Evolutionary conservation across 1,139 yeast genomes (phyloP), one percentile per base, ranked within the genome.

Genomic region (Kurtzmaniella quercitrusa): DNA sequence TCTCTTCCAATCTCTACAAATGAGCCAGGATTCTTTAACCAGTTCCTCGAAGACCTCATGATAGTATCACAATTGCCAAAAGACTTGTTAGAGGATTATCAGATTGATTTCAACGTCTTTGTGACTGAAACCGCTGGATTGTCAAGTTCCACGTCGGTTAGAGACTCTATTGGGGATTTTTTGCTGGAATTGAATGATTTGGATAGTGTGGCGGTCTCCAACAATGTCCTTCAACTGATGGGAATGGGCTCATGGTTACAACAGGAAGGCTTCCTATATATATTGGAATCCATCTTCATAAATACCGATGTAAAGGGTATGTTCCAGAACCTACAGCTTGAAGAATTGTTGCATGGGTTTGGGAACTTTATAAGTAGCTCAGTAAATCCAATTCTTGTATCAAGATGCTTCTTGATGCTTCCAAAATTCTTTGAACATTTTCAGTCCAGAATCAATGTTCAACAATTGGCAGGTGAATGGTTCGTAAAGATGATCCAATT

Each of bases 101-200:
- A 59, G 10, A 68, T 65, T 1, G 93, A 89, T 56, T 76, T 81
- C 57, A 87, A 88, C 54, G 66, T 62, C 6, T 89, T 79, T 59
- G 85, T 88, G 6, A 77, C 88, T 5, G 85, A 82, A 38, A 88
- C 85, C 46, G 73, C 87, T 1, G 95, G 90, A 1, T 68, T 87
- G 37, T 66, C 77, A 1, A 66, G 75, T 23, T 72, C 65, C 7
- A 62, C 65, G 11, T 60, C 72, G 4, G 73, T 77, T 1, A 69
- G 93, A 47, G 85, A 81, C 44, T 68, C 82, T 0, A 59, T 79
- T 2, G 60, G 65, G 42, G 87, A 81, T 34, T 70, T 73, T 21
- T 50, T 81, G 17, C 58, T 71, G 0, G 83, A 78, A 34, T 50
- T 77, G 40, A 68, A 72, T 42, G 59, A 59, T 4, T 37, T 40